Conservation (phyloP, 495 filamentous ascomycete genomes). For the Aspergillus saccharolyticus region DNA sequence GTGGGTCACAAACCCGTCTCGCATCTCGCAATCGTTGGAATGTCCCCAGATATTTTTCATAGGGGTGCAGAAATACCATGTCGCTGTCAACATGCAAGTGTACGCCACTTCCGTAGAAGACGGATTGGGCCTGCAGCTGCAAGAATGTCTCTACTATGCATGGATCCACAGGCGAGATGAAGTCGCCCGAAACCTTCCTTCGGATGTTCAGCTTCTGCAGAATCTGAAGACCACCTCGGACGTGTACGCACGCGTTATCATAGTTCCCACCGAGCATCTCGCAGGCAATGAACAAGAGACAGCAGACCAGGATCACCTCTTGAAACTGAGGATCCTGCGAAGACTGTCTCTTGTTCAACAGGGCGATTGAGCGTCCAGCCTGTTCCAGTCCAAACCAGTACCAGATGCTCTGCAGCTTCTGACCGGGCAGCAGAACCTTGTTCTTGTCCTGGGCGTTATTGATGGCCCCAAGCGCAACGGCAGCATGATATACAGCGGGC, state of each 20-base stretch:
- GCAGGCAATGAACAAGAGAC: background rate
- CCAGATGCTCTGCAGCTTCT: conserved; percentile 10
- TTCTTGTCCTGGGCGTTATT: conserved; percentile 16
- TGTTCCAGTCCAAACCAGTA: background rate
- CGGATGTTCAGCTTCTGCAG: background rate
- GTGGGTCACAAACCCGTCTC: background rate
- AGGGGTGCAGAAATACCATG: background rate
- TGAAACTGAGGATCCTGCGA: conserved; percentile 1
- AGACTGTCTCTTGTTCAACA: background rate
- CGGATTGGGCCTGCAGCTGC: background rate
- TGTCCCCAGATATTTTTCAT: background rate
- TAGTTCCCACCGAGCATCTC: background rate
- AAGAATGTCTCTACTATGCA: background rate
- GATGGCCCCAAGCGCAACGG: conserved; percentile 19
- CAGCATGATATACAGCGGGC: conserved; percentile 24
- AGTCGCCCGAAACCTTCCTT: background rate
- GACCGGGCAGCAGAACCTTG: conserved; percentile 15
- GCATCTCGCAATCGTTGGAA: background rate
- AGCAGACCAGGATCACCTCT: background rate
- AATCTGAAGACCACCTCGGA: background rate
- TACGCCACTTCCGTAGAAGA: background rate
- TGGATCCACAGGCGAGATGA: background rate
- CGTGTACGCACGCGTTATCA: background rate
- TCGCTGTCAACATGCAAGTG: background rate
- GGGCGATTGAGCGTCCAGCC: background rate